Base-by-base conservation (phyloP, 2,329 filamentous ascomycete species). In the Bipolaris bicolor region DNA sequence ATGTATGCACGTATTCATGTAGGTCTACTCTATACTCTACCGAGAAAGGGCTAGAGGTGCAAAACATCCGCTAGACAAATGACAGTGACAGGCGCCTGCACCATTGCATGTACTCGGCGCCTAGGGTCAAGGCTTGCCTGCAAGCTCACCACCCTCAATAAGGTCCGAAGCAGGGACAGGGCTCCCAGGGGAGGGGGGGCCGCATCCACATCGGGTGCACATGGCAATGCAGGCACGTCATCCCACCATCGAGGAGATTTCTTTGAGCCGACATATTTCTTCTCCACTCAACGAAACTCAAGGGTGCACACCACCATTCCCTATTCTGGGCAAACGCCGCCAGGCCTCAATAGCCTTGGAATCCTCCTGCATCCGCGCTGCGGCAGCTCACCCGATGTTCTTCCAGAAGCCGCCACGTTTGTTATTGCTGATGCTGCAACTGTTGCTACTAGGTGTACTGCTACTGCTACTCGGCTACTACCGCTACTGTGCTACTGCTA, bases 371-470 rank as follows among this genome's bases (percentile, higher is more conserved):
- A 54, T 34, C 50, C 31, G 46, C 49, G 54, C 50, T 48, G 36
- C 37, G 58, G 51, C 54, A 50, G 64, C 60, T 62, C 63, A 62
- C 55, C 52, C 41, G 34, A 48, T 60, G 57, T 55, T 61, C 65
- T 72, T 72, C 70, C 60, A 67, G 70, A 73, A 71, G 65, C 54
- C 64, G 66, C 66, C 67, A 62, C 68, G 60, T 63, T 59, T 62
- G 45, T 49, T 62, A 31, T 31, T 31, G 29, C 29, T 31, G 29
- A 11, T 11, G 29, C 9, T 31, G 29, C 10, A 4, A 2, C 29
- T 31, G 10, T 13, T 31, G 10, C 29, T 11, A 5, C 29, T 31
- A 13, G 20, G 20, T 20, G 20, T 20, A 20, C 20, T 20, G 20
- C 3, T 20, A 20, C 20, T 20, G 20, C 20, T 20, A n/a, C n/a